Evolutionary conservation across 78 protist species (phyloP), one percentile per base, ranked within the genome.

Genomic region (Andalucia godoyi): DNA sequence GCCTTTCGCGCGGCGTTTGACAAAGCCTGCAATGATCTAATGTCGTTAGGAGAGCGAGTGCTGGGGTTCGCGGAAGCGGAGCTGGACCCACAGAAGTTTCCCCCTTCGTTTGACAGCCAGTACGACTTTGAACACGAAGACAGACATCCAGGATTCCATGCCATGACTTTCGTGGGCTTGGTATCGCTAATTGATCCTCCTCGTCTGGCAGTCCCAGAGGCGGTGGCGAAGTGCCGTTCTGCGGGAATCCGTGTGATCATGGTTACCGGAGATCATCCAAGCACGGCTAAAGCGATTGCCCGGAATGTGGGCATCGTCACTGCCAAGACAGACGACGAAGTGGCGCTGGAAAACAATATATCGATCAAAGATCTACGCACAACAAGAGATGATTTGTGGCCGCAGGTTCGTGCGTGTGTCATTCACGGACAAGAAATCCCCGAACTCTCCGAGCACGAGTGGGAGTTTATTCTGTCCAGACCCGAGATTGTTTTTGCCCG

Each of bases 231-330:
- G 57, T 86, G 92, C 74, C 57, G 69, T 23, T 53, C 55, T 25
- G 93, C 97, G 9, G 89, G 89, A 43, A 78, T 68, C 61, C 43
- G 70, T 33, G 95, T 94, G 54, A 65, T 80, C 62, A 96, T 96
- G 97, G 96, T 92, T 23, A 96, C 98, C 21, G 99, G 99, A 27
- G 99, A 97, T 63, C 96, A 93, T 67, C 88, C 95, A 18, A 60
- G 52, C 66, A 94, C 99, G 6, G 98, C 98, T 25, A 39, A 38
- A 3, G 92, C 97, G 39, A 97, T 97, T 63, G 97, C 98, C 4
- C 30, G 51, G 37, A 2, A 78, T 65, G 80, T 90, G 33, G 79
- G 78, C 27, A 69, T 81, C 39, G 0, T 80, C 34, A 2, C 21
- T 49, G 0, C 17, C 15, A 40, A 9, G 15, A 70, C 80, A 12